Base-by-base conservation (phyloP, 2,329 filamentous ascomycete species). In the Thelonectria blattea region DNA sequence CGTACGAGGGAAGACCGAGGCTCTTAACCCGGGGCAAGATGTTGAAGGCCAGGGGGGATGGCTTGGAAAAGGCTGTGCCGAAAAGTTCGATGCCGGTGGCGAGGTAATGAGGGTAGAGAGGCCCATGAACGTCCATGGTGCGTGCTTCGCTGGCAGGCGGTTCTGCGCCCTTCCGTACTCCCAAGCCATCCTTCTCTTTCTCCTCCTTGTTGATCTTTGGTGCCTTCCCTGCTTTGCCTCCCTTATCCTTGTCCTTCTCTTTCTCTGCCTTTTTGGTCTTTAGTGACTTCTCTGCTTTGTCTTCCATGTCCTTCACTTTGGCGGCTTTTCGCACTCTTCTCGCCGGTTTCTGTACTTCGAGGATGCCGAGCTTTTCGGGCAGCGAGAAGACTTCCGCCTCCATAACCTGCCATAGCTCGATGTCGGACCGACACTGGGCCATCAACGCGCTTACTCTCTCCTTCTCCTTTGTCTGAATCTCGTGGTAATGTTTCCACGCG, bases 1-100 rank as follows among this genome's bases (percentile, higher is more conserved):
- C 87, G 69, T 89, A 91, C 0, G 89, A 89, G 1, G 85, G 83
- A 1, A 90, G 81, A 2, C 91, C 90, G 0, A 91, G 80, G 46
- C 83, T 80, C 71, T 90, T 91, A 67, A 93, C 78, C 8, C 84
- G 83, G 0, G 90, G 89, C 1, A 93, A 79, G 24, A 93, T 75
- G 46, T 81, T 80, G 46, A 90, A 81, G 0, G 81, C 79, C 1
- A 90, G 79, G 0, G 82, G 79, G 1, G 90, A 92, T 0, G 85
- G 77, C 11, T 79, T 81, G 10, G 70, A 63, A 60, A 91, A 93
- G 1, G 80, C 77, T 2, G 76, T 78, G 65, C 87, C 83, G 3
- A 92, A 78, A 1, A 85, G 79, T 1, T 79, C 76, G 15, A 90
- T 78, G 1, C 83, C 87, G 41, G 80, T 76, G 41, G 86, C 77